Conservation (phyloP, 2,329 filamentous ascomycete species). For the Talaromyces sp. region DNA sequence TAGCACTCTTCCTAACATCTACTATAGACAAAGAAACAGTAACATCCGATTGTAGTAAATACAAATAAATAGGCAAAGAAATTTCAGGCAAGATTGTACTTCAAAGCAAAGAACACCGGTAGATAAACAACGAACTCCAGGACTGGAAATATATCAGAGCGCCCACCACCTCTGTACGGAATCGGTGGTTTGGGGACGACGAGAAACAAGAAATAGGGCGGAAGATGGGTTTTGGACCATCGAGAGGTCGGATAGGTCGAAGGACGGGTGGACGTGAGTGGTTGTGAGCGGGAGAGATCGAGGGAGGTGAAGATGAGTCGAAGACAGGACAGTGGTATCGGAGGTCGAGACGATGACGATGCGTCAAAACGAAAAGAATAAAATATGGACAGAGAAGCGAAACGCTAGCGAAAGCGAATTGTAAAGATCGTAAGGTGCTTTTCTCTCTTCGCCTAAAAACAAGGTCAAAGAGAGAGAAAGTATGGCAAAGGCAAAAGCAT, state of each 20-base stretch:
- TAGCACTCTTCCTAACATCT: background rate
- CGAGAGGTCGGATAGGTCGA: background rate
- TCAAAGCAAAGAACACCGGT: background rate
- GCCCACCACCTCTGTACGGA: background rate
- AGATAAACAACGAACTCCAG: background rate
- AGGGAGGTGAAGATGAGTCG: background rate
- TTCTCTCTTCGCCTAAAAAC: background rate
- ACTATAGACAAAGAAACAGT: constrained; percentile 7
- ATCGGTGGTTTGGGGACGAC: background rate
- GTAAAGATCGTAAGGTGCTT: constrained; percentile 1
- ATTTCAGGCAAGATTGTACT: constrained; percentile 1
- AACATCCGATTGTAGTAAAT: constrained; percentile 4
- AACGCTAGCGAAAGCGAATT: background rate
- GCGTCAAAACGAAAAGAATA: background rate
- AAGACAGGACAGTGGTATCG: background rate
- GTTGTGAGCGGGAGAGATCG: background rate
- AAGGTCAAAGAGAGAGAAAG: background rate
- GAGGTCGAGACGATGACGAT: constrained; percentile 10
- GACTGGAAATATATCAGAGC: background rate
- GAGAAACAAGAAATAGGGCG: background rate
- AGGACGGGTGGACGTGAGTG: background rate
- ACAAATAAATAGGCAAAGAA: constrained; percentile 8
- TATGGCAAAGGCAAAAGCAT: constrained; percentile 2
- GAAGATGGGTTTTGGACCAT: background rate
- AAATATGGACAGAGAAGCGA: constrained; percentile 15